phyloP scores from a whole-genome alignment of 495 filamentous ascomycete species.

The Schizothecium vesticola region DNA sequence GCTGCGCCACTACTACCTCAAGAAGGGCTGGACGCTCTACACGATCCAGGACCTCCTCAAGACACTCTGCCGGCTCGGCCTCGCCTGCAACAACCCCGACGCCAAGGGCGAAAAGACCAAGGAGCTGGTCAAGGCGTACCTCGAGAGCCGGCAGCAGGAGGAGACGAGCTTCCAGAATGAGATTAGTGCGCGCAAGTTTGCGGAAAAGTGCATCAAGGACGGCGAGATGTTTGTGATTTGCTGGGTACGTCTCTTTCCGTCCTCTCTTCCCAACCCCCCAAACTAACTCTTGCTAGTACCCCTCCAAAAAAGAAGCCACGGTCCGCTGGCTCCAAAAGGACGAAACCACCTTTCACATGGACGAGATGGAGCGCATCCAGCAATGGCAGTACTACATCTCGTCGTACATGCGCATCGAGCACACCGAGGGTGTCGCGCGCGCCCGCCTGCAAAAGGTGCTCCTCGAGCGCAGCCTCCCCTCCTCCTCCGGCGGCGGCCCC shows the following conservation, averaged over 20 bases:
- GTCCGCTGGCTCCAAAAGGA: conserved; percentile 71
- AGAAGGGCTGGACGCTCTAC: conserved; percentile 84
- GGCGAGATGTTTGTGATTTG: conserved; percentile 82
- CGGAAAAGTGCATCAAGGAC: conserved; percentile 80
- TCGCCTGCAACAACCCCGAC: conserved; percentile 70
- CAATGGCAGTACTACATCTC: conserved; percentile 92
- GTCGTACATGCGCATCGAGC: conserved; percentile 78
- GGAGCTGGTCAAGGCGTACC: conserved; percentile 77
- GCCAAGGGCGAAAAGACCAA: conserved; percentile 79
- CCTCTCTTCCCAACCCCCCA: neutral
- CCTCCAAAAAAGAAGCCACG: conserved; percentile 52
- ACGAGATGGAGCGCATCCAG: conserved; percentile 53
- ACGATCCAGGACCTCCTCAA: conserved; percentile 79
- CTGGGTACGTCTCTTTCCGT: conserved; percentile 57
- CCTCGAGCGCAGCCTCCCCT: conserved; percentile 69
- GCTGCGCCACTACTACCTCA: conserved; percentile 81
- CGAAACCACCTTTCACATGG: conserved; percentile 71
- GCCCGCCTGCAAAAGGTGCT: conserved; percentile 59
- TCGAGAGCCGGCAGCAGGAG: conserved; percentile 70
- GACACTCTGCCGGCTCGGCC: conserved; percentile 67
- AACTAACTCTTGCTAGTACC: conserved; percentile 38
- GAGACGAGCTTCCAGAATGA: conserved; percentile 80
- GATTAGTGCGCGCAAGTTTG: conserved; percentile 78
- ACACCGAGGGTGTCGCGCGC: conserved; percentile 76
- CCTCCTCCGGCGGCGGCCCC: conserved; percentile 48